Evolutionary conservation across 768 basidiomycete species (phyloP), one percentile per base, ranked within the genome.

Genomic region (Amyloporia xantha): DNA sequence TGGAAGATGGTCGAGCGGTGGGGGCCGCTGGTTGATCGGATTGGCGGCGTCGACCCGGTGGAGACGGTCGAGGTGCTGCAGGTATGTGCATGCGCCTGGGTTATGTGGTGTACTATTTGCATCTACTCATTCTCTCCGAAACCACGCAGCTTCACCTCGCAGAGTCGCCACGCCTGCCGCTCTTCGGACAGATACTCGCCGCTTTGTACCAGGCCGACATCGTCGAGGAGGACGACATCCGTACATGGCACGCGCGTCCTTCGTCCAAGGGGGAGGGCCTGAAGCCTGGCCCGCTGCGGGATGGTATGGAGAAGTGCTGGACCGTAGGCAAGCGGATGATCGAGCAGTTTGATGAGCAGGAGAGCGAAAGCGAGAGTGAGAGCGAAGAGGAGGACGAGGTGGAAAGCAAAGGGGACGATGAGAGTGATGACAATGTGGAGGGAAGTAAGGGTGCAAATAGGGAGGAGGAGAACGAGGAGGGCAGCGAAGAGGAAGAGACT

Each of bases 201-300:
- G 84, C 84, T 2, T 71, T 93, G 12, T 99, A 97, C 65, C 88
- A 95, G 61, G 75, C 77, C n/a, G 95, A 99, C 63, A 78, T 96
- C 39, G 82, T 96, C 2, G 88, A 89, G 42, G 92, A 93, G 59
- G 86, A 91, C 44, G 85, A 91, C 54, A 85, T 97, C 55, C 80
- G 89, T n/a, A 73, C 70, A 42, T 99, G 95, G 95, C 84, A 93
- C 65, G 70, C 64, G 46, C 72, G 68, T 43, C 74, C 78, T 20
- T 68, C 61, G 41, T 78, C 82, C 24, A 75, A 72, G 60, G 86
- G 76, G 26, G 71, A 70, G 44, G 77, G 71, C 6, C 54, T 71
- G 20, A 72, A 71, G 44, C 52, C 66, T 11, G 71, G 69, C 3
- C 59, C 71, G 30, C 61, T 54, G 17, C 43, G 64, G 26, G 84